Evolutionary conservation across 805 yeast genomes (phyloP).

Genomic region (Lipomyces sp.): DNA sequence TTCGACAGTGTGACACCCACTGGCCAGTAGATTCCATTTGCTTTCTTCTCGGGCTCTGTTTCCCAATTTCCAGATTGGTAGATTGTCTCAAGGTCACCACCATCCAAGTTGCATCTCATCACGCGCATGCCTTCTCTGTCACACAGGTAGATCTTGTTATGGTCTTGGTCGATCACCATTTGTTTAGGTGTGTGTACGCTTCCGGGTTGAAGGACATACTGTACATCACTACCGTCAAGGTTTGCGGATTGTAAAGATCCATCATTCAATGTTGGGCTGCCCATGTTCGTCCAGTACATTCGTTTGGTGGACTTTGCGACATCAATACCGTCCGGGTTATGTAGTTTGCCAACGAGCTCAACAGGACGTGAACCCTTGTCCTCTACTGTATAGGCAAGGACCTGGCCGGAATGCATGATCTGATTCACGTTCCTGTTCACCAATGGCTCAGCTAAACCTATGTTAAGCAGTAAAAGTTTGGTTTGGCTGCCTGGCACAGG

Average conservation of each 20-base stretch:
- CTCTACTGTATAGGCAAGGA: too few species aligned
- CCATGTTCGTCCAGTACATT: background rate
- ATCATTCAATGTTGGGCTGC: background rate
- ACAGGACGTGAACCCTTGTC: too few species aligned
- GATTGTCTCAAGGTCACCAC: background rate
- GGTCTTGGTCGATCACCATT: background rate
- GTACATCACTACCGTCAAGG: background rate
- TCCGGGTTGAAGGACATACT: background rate
- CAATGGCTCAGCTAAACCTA: too few species aligned
- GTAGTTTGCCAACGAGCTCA: too few species aligned
- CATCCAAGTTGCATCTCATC: background rate
- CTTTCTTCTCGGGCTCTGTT: background rate
- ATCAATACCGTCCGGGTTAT: background rate
- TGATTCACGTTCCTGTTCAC: too few species aligned
- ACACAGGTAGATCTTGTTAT: background rate
- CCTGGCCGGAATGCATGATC: too few species aligned
- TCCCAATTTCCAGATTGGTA: background rate
- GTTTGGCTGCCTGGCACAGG: too few species aligned
- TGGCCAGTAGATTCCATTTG: background rate
- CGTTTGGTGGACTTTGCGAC: background rate
- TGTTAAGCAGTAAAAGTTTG: too few species aligned
- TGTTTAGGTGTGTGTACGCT: background rate
- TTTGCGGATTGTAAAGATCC: background rate
- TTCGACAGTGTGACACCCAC: background rate
- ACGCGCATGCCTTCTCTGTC: background rate